Percentiles rank a stretch among this genome's conserved stretches.
These are phyloP conservation scores for Giardia muris DNA, from an alignment of 208 protist genomes.

Conservation along the genomic window DNA sequence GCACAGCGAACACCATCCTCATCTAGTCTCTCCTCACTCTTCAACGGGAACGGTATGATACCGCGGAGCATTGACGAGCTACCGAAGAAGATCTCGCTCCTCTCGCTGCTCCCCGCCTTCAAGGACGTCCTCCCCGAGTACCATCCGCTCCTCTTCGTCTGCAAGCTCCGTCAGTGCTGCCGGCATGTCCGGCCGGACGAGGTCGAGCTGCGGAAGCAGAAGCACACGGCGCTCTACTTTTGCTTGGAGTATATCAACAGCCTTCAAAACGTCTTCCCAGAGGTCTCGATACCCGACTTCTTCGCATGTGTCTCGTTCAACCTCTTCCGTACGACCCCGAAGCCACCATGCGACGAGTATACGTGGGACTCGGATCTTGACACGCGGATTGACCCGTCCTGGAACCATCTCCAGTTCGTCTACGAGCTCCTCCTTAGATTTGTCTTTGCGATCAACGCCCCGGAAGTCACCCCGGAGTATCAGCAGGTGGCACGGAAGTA, in stretches of 20 bases:
- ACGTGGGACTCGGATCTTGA: constrained; percentile 50
- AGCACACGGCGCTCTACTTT: constrained; percentile 43
- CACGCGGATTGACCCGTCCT: constrained; percentile 45
- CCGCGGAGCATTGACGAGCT: not conserved
- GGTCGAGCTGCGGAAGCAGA: constrained; percentile 45
- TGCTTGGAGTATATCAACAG: constrained; percentile 44
- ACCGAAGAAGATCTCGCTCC: constrained; percentile 10
- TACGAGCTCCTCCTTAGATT: constrained; percentile 54
- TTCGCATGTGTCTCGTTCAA: constrained; percentile 49
- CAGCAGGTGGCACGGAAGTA: constrained; percentile 47
- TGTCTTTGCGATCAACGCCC: constrained; percentile 49
- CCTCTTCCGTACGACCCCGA: constrained; percentile 51
- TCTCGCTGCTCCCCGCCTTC: constrained; percentile 2
- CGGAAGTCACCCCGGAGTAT: constrained; percentile 23
- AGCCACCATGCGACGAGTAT: constrained; percentile 36
- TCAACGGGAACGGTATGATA: too few relatives aligned
- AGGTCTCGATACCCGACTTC: constrained; percentile 42
- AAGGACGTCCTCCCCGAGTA: constrained; percentile 39
- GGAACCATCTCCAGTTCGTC: constrained; percentile 48
- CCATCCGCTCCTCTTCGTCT: constrained; percentile 36
- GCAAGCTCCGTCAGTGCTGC: constrained; percentile 47
- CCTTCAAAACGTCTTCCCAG: constrained; percentile 44
- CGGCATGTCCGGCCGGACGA: constrained; percentile 45
- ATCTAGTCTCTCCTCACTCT: too few relatives aligned
- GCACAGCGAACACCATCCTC: too few relatives aligned